phyloP scores from a whole-genome alignment of 148 eudicot genomes.

The Rhododendron ovatum region DNA sequence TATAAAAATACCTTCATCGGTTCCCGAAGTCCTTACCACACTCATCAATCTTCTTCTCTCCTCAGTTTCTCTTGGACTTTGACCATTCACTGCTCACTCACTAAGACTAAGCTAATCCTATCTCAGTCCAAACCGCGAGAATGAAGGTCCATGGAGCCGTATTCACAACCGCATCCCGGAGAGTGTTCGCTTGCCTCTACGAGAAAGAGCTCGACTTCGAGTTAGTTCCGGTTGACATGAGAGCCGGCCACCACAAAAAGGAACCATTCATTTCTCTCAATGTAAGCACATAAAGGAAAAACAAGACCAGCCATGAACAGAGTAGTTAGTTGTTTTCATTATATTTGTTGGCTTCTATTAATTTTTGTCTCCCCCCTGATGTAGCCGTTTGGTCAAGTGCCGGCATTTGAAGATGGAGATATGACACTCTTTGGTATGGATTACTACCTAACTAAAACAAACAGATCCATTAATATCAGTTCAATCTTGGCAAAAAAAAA shows the following conservation, averaged over 20 bases:
- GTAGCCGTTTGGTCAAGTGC: slow-evolving; percentile 49
- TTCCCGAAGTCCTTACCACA: neutral
- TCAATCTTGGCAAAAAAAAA: neutral
- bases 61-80: neutral
- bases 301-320: neutral
- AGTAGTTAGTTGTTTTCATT: neutral
- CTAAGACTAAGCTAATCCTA: neutral
- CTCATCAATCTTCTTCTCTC: neutral
- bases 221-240: slow-evolving; percentile 30
- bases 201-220: slow-evolving; percentile 44
- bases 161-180: slow-evolving; percentile 21
- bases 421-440: slow-evolving; percentile 35
- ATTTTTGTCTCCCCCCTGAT: neutral
- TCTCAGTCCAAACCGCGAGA: neutral
- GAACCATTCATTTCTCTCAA: slow-evolving; percentile 32
- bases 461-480: too few relatives aligned
- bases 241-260: slow-evolving; percentile 30
- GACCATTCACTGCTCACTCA: neutral
- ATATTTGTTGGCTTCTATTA: neutral
- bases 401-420: slow-evolving; percentile 46
- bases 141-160: slow-evolving; percentile 1
- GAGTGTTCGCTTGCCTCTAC: slow-evolving; percentile 23
- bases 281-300: neutral
- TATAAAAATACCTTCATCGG: neutral
- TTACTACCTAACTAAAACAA: neutral